phyloP scores from a whole-genome alignment of 129 eudicot species.

The Tagetes patula region DNA sequence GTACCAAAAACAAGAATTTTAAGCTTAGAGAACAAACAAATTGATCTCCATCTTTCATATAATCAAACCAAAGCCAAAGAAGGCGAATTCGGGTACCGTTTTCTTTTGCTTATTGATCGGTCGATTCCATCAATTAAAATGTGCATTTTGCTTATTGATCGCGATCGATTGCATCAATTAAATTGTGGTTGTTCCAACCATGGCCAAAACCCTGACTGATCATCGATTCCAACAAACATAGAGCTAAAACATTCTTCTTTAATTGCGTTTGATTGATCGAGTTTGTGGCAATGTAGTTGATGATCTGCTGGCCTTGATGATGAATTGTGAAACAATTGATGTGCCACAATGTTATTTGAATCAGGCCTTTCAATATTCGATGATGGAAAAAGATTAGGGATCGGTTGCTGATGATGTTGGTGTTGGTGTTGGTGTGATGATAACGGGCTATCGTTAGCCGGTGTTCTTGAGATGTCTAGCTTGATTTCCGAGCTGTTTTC shows the following conservation, averaged over 20 bases:
- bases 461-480: slow-evolving; percentile 73
- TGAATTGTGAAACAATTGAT: slow-evolving; percentile 57
- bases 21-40: slow-evolving; percentile 39
- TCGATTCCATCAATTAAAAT: slow-evolving; percentile 52
- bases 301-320: slow-evolving; percentile 51
- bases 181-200: slow-evolving; percentile 92
- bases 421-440: slow-evolving; percentile 40
- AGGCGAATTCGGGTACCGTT: slow-evolving; percentile 24
- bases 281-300: slow-evolving; percentile 40
- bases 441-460: slow-evolving; percentile 55
- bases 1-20: slow-evolving; percentile 40
- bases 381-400: slow-evolving; percentile 55
- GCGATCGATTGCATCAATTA: slow-evolving; percentile 42
- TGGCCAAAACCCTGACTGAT: slow-evolving; percentile 95
- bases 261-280: slow-evolving; percentile 48
- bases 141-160: slow-evolving; percentile 15
- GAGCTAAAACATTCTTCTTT: slow-evolving; percentile 85
- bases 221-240: slow-evolving; percentile 84
- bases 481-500: slow-evolving; percentile 94
- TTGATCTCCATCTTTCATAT: slow-evolving; percentile 39
- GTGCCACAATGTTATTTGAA: slow-evolving; percentile 34
- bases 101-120: neutral
- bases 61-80: slow-evolving; percentile 30
- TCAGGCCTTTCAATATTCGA: slow-evolving; percentile 47
- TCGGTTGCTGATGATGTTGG: slow-evolving; percentile 36